Conservation (phyloP, 768 basidiomycete species). For the Amanita jacksonii region DNA sequence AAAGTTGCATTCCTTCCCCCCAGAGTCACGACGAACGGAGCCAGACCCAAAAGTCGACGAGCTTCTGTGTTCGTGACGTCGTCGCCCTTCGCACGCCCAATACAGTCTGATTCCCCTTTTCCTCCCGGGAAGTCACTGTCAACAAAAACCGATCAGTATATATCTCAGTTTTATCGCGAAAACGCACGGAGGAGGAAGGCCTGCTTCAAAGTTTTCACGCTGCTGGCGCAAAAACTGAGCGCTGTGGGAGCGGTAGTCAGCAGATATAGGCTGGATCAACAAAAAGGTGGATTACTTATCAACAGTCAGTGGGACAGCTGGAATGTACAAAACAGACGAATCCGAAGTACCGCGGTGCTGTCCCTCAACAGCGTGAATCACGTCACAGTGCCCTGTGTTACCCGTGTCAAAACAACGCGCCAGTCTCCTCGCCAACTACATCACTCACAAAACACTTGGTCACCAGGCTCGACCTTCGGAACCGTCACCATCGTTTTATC, state of each 20-base stretch:
- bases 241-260: constrained; percentile 17
- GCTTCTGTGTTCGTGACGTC: constrained; percentile 27
- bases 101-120: constrained; percentile 36
- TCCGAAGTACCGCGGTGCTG: constrained; percentile 37
- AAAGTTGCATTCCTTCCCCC: constrained; percentile 6
- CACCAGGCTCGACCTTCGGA: constrained; percentile 50
- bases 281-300: constrained; percentile 27
- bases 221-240: constrained; percentile 42
- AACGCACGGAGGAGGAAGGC: constrained; percentile 42
- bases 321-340: constrained; percentile 50
- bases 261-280: neutral
- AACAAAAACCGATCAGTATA: no score
- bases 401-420: neutral
- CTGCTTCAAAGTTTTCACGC: constrained; percentile 33
- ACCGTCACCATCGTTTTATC: constrained; percentile 47
- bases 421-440: neutral
- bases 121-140: no score
- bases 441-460: constrained; percentile 48
- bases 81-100: constrained; percentile 24
- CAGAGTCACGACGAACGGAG: constrained; percentile 18
- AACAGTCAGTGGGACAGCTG: constrained; percentile 40
- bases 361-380: constrained; percentile 45
- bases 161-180: no score
- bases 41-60: constrained; percentile 33
- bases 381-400: constrained; percentile 42